These are phyloP conservation scores for Cronartium quercuum DNA, from an alignment of 1,284 basidiomycete genomes.

Conservation along the genomic window DNA sequence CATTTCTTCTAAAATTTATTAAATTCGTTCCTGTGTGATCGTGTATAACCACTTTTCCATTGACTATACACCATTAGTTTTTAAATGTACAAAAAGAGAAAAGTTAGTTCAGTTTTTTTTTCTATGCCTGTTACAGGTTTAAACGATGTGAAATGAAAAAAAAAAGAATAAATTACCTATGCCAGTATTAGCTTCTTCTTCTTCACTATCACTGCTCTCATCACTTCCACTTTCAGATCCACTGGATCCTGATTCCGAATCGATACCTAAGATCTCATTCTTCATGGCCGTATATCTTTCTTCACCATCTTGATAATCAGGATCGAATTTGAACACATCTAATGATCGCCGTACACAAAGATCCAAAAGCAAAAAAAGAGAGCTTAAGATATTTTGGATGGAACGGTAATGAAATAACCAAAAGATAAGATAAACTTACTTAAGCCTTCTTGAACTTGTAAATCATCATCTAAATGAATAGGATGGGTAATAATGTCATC, in stretches of 20 bases:
- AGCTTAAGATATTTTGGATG: no score
- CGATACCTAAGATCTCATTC: conserved; percentile 75
- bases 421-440: conserved; percentile 57
- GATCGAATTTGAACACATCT: conserved; percentile 95
- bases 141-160: background rate
- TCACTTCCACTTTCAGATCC: conserved; percentile 52
- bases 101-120: background rate
- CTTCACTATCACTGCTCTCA: conserved; percentile 54
- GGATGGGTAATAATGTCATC: conserved; percentile 89
- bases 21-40: conserved; percentile 93
- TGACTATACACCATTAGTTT: background rate
- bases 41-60: conserved; percentile 72
- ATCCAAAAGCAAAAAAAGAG: background rate
- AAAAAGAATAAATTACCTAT: background rate
- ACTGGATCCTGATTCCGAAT: conserved; percentile 42
- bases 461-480: conserved; percentile 81
- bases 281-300: conserved; percentile 89
- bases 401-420: background rate
- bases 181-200: conserved; percentile 60
- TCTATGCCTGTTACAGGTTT: background rate
- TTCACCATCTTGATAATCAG: conserved; percentile 82
- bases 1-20: conserved; percentile 84
- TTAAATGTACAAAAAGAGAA: no score
- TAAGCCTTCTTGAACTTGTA: conserved; percentile 86
- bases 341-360: no score